Evolutionary conservation across 2,329 filamentous ascomycete species (phyloP).

Genomic region (Diaporthe citri): DNA sequence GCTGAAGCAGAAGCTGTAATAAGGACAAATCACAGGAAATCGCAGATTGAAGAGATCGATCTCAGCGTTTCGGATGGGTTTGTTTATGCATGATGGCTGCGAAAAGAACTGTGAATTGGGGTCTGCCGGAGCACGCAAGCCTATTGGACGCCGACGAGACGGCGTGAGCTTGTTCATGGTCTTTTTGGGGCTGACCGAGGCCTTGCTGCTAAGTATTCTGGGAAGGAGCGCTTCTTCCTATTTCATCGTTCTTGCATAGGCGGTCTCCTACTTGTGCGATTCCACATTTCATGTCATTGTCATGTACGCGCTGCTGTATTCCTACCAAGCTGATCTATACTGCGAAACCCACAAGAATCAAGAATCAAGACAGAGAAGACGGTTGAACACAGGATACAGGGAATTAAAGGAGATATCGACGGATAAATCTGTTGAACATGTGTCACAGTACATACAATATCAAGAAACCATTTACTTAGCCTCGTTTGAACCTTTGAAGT

Average conservation of each 20-base stretch:
- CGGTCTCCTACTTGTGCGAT: background rate
- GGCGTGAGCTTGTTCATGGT: background rate
- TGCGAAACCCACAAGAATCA: background rate
- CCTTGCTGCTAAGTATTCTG: background rate
- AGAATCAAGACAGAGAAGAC: slow-evolving; percentile 21
- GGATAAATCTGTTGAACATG: background rate
- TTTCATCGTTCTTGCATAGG: slow-evolving; percentile 13
- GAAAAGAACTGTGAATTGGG: background rate
- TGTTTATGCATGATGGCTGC: background rate
- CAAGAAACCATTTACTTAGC: background rate
- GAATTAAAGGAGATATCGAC: background rate
- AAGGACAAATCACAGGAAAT: slow-evolving; percentile 24
- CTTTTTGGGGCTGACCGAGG: background rate
- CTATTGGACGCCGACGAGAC: background rate
- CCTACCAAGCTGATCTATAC: background rate
- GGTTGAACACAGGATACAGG: slow-evolving; percentile 1
- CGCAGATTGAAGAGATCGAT: background rate
- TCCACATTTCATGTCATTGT: background rate
- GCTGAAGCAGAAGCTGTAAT: slow-evolving; percentile 81
- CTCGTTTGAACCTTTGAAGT: too few relatives aligned
- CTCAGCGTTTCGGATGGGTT: background rate
- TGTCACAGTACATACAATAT: background rate
- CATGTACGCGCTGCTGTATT: background rate
- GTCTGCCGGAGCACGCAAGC: background rate
- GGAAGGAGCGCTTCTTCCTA: background rate